A percentile compares a stretch with the other conserved stretches of the same genome.
These are phyloP conservation scores for Dioscorea dumetorum DNA, from an alignment of 106 monocot species.

Conservation along the genomic window DNA sequence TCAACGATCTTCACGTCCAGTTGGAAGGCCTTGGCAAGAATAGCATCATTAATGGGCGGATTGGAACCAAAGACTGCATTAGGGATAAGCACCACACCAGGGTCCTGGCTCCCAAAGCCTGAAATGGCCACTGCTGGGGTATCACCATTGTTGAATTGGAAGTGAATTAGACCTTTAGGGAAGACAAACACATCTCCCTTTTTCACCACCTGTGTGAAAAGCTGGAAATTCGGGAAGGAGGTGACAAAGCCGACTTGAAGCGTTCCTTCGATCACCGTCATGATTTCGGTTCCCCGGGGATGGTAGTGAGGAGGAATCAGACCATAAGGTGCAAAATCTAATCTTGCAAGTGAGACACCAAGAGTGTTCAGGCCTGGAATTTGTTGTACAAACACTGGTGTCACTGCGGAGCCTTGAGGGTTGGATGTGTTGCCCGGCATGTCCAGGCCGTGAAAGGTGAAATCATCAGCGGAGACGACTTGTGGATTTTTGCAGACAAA, in stretches of 20 bases:
- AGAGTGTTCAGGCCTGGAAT: constrained; percentile 23
- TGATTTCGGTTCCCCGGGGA: too few species aligned
- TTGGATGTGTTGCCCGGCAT: constrained; percentile 14
- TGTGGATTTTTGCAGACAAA: constrained; percentile 24
- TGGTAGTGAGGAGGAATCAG: too few species aligned
- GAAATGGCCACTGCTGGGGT: background rate
- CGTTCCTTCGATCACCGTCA: too few species aligned
- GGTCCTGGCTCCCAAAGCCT: background rate
- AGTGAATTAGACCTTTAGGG: too few species aligned
- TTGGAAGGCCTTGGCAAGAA: too few species aligned
- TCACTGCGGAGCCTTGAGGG: constrained; percentile 8
- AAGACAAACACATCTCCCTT: too few species aligned
- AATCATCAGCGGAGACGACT: constrained; percentile 14
- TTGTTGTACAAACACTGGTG: background rate
- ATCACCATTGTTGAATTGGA: constrained; percentile 15
- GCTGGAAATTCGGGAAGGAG: too few species aligned
- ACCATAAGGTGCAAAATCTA: constrained; percentile 13
- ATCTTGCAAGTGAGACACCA: constrained; percentile 4
- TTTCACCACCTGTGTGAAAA: too few species aligned
- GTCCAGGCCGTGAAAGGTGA: constrained; percentile 27
- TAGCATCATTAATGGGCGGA: too few species aligned
- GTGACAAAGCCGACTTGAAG: too few species aligned
- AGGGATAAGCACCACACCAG: background rate
- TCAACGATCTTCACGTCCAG: too few species aligned
- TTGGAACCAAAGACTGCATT: background rate